These are phyloP conservation scores for Pneumocystis canis DNA, from an alignment of 1,139 yeast species.

Conservation along the genomic window DNA sequence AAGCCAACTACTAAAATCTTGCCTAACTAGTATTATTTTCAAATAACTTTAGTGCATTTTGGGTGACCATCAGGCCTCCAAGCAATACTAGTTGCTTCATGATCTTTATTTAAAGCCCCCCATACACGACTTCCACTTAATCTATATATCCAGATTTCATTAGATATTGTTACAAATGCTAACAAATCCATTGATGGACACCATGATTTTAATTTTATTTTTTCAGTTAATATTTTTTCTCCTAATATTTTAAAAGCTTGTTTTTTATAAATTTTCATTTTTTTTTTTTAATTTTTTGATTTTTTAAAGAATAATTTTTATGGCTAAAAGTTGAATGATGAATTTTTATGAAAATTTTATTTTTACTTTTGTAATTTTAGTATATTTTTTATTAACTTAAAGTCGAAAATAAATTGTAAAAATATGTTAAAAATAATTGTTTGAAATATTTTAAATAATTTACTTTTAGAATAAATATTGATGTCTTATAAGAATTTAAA, in stretches of 20 bases:
- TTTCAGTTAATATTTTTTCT: conserved; percentile 14
- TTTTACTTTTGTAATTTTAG: not conserved
- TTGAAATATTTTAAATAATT: too few relatives aligned
- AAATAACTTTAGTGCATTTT: not conserved
- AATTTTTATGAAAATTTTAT: not conserved
- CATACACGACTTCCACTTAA: conserved; percentile 17
- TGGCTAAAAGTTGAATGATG: not conserved
- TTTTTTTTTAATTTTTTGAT: not conserved
- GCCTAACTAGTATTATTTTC: conserved; percentile 7
- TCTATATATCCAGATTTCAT: conserved; percentile 13
- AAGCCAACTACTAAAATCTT: conserved; percentile 16
- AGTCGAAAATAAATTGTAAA: not conserved
- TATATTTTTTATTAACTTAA: not conserved
- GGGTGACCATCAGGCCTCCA: conserved; percentile 17
- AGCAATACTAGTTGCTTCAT: conserved; percentile 6
- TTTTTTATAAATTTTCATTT: not conserved
- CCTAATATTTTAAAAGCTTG: conserved; percentile 10
- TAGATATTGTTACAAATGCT: conserved; percentile 14
- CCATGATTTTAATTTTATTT: conserved; percentile 14
- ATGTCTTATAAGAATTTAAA: not conserved
- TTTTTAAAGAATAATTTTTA: not conserved
- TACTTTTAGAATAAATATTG: too few relatives aligned
- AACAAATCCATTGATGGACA: conserved; percentile 18
- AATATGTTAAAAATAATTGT: too few relatives aligned
- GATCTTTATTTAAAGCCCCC: conserved; percentile 9